These are phyloP conservation scores for Penicillium alfredii DNA, from an alignment of 495 filamentous ascomycete species.

Conservation along the genomic window DNA sequence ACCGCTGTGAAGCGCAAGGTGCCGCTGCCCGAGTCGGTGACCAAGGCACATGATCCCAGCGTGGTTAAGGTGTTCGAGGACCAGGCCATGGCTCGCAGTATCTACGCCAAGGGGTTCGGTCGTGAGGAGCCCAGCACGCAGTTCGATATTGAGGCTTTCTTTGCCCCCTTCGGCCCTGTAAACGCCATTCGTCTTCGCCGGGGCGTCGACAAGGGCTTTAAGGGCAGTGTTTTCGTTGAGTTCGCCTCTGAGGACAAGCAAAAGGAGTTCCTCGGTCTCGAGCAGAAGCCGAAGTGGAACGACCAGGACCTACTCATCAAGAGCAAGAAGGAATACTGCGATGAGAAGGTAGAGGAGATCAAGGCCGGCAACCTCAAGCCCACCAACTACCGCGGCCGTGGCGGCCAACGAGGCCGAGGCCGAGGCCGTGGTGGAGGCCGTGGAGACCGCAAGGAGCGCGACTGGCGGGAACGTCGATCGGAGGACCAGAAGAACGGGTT, in stretches of 20 bases:
- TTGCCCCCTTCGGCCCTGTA: constrained; percentile 69
- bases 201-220: constrained; percentile 62
- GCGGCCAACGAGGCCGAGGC: constrained; percentile 24
- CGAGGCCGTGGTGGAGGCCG: constrained; percentile 16
- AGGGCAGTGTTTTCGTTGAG: constrained; percentile 93
- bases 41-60: constrained; percentile 35
- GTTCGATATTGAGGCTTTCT: constrained; percentile 89
- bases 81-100: constrained; percentile 51
- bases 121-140: constrained; percentile 78
- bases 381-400: constrained; percentile 30
- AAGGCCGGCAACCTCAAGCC: constrained; percentile 62
- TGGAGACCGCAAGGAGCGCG: constrained; percentile 43
- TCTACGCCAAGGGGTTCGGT: constrained; percentile 88
- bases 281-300: constrained; percentile 78
- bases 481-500: constrained; percentile 62
- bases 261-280: constrained; percentile 67
- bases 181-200: constrained; percentile 87
- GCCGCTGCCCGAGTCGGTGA: constrained; percentile 47
- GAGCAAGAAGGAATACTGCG: constrained; percentile 81
- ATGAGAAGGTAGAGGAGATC: constrained; percentile 71
- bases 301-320: constrained; percentile 66
- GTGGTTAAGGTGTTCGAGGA: constrained; percentile 53
- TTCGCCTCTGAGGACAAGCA: constrained; percentile 70
- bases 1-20: constrained; percentile 70
- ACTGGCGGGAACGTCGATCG: constrained; percentile 64